Evolutionary conservation across 208 protist species (phyloP), one percentile per base, ranked within the genome.

Genomic region (Acanthamoeba sp.): DNA sequence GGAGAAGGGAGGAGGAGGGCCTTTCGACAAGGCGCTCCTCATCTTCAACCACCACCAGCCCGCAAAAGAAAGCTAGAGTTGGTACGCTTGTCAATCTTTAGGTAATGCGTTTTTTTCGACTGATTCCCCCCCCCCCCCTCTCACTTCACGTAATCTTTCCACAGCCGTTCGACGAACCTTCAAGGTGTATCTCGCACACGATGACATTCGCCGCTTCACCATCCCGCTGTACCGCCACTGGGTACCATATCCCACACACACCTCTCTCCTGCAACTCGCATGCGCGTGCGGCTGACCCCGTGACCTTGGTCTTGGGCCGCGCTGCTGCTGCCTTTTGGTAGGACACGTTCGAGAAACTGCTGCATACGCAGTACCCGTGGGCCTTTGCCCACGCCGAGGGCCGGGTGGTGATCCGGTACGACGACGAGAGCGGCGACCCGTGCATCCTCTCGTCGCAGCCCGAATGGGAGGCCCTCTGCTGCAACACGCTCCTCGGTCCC

Each of bases 361-460:
- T 85, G 42, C 76, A 27, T 1, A 1, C 38, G 16, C 24, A 85
- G 45, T 85, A 85, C 42, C 76, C 76, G n/a, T 57, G 45, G 42
- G 76, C 76, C 6, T 85, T 85, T 24, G 76, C 55, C 42, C 24
- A 27, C 4, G 40, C 18, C 4, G n/a, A 48, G 5, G 76, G 9
- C 24, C 3, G 29, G 27, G 76, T 57, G 14, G 76, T 57, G 24
- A 59, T 85, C 18, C 18, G 76, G 3, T 85, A 85, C 76, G 27
- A 40, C 2, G 76, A 85, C 32, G 76, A 85, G 76, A 57, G 42
- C 45, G 27, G 45, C 9, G 76, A 85, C 32, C 42, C 57, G n/a
- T 85, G 76, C 45, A 85, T 85, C 38, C 38, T 85, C 76, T 85
- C 76, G 5, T 85, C 76, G 2, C 76, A 85, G 76, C 29, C 45